These are phyloP conservation scores for Fremontodendron californicum DNA, from an alignment of 345 rosid species.

Conservation along the genomic window DNA sequence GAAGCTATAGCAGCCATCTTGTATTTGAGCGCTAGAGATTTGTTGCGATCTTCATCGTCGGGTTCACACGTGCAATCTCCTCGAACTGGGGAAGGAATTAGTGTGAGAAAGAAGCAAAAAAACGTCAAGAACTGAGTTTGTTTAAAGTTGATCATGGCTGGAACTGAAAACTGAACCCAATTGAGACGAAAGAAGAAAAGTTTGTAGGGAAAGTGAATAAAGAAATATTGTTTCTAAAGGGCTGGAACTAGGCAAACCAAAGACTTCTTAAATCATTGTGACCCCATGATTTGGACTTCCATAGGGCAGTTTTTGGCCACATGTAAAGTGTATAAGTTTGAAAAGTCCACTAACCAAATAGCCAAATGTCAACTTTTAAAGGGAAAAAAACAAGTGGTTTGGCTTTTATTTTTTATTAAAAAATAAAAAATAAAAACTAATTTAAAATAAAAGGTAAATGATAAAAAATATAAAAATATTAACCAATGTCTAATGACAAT, in stretches of 20 bases:
- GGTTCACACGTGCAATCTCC: conserved; percentile 30
- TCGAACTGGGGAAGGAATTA: conserved; percentile 4
- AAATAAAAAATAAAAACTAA: no score
- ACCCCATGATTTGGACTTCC: background rate
- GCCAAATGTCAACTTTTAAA: no score
- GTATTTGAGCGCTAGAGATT: conserved; percentile 24
- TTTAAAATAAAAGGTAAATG: no score
- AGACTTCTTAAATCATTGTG: background rate
- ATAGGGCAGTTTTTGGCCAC: background rate
- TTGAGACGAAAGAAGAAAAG: background rate
- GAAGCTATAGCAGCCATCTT: conserved; percentile 42
- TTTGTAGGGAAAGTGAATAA: conserved; percentile 43
- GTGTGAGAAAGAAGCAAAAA: background rate
- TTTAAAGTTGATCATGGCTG: background rate
- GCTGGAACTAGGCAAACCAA: background rate
- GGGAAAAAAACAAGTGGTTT: no score
- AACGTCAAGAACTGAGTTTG: background rate
- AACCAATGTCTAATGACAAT: no score
- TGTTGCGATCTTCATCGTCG: background rate
- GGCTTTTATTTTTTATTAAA: no score
- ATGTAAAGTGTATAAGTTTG: background rate
- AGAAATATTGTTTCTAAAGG: conserved; percentile 12
- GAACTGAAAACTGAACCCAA: background rate
- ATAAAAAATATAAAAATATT: no score
- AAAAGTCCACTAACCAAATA: background rate